Base-by-base conservation (phyloP, 306 rosid species). In the Rosa lucieae region DNA sequence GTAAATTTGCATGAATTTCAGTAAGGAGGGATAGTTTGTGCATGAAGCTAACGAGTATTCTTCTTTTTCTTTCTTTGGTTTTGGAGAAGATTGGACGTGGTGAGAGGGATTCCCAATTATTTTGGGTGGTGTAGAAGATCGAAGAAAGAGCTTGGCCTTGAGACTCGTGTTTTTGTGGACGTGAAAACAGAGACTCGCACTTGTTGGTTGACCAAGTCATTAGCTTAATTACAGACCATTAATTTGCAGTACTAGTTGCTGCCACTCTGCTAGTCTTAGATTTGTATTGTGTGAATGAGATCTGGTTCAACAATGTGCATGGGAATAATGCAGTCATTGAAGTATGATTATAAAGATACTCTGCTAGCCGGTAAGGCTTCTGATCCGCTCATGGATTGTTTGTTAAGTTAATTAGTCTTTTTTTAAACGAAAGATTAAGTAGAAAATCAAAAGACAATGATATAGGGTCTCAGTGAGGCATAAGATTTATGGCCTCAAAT, bases 61-160 rank as follows among this genome's bases (percentile, higher is more conserved):
- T 1, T 12, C 12, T 26, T 12, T 5, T 13, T 63, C 6, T 5
- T 1, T 61, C 8, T 74, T 56, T 13, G 53, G 53, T 74, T 74
- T 74, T 39, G 53, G 8, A 56, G 67, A 26, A 43, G 53, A 49
- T 43, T 40, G 56, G 47, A 10, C 58, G 17, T 42, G 56, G 58
- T 29, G 58, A 43, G 5, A 32, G 69, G 26, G 35, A 37, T 42
- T 43, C 65, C 15, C 15, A 58, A 8, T 13, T 14, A 23, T n/a
- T 56, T 56, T 59, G 69, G 42, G 42, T 74, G 78, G 68, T 74
- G 67, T 21, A 39, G 78, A 40, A n/a, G 40, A 53, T 18, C 9
- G 23, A 58, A 48, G 67, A 26, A 74, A 7, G 5, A 61, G 8
- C 67, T 10, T 61, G 53, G 40, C 53, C 67, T 13, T 23, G 74